phyloP scores from a whole-genome alignment of 306 rosid genomes.

The Crataegus laevigata region DNA sequence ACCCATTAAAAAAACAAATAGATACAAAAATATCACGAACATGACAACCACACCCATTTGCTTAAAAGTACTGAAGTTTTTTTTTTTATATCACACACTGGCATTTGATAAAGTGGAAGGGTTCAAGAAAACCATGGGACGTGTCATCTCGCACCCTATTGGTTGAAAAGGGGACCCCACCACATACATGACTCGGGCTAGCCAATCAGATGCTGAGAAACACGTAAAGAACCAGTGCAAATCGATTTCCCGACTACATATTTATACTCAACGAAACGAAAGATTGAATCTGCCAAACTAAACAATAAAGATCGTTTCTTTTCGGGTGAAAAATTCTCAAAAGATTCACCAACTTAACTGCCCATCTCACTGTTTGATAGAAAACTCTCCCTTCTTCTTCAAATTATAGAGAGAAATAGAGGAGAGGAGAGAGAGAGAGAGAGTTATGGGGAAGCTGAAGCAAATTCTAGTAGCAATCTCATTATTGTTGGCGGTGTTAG shows the following conservation, averaged over 20 bases:
- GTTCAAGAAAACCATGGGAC: background rate
- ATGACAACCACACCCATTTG: too few relatives aligned
- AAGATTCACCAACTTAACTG: background rate
- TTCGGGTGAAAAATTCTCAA: background rate
- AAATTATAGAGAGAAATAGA: background rate
- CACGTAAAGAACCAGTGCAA: background rate
- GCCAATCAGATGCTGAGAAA: slow-evolving; percentile 36
- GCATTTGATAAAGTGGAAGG: too few relatives aligned
- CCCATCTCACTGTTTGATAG: background rate
- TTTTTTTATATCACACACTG: too few relatives aligned
- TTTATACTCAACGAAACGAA: background rate
- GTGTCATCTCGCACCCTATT: slow-evolving; percentile 46
- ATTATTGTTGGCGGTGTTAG: slow-evolving; percentile 35
- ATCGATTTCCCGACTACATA: background rate
- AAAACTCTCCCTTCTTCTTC: background rate
- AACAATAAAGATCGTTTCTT: background rate
- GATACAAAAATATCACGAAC: rapidly evolving
- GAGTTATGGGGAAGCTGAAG: slow-evolving; percentile 37
- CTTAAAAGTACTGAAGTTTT: too few relatives aligned
- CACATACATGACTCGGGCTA: background rate
- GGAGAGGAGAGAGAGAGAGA: background rate
- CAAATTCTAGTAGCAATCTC: slow-evolving; percentile 23
- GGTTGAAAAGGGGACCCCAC: slow-evolving; percentile 37
- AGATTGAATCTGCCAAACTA: background rate
- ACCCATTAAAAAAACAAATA: too few relatives aligned